phyloP scores from a whole-genome alignment of 2,329 filamentous ascomycete species.

The Salinomyces thailandicus region DNA sequence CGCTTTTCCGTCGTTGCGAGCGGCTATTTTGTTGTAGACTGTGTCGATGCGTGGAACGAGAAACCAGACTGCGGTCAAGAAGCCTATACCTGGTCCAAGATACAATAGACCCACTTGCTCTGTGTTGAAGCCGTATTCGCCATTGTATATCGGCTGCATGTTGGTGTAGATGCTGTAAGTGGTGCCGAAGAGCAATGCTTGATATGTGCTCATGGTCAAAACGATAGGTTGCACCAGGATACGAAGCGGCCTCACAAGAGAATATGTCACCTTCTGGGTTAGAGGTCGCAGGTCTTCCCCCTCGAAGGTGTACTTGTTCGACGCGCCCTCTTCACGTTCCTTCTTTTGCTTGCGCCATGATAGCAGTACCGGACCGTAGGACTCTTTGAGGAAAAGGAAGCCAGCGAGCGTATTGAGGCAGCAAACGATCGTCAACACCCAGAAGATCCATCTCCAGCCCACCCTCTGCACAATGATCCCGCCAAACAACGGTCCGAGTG shows the following conservation, averaged over 20 bases:
- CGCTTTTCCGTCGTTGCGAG: conserved; percentile 30
- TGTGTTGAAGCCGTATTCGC: conserved; percentile 35
- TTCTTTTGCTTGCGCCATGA: conserved; percentile 25
- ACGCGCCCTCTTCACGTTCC: conserved; percentile 27
- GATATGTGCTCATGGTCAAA: conserved; percentile 36
- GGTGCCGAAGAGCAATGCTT: conserved; percentile 38
- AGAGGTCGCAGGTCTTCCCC: conserved; percentile 34
- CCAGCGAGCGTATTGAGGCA: conserved; percentile 32
- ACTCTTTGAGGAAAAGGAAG: conserved; percentile 36
- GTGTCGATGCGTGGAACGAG: conserved; percentile 38
- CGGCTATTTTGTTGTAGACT: conserved; percentile 36
- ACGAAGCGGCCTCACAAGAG: conserved; percentile 31
- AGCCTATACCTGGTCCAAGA: conserved; percentile 35
- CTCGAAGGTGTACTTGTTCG: conserved; percentile 32
- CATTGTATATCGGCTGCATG: conserved; percentile 37
- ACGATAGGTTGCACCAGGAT: conserved; percentile 39
- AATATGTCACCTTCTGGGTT: conserved; percentile 26
- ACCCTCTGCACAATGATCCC: conserved; percentile 36
- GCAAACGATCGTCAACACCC: conserved; percentile 36
- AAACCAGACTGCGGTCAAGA: conserved; percentile 36
- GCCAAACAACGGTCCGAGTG: conserved; percentile 34
- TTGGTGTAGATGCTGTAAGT: conserved; percentile 41
- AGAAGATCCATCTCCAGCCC: conserved; percentile 41
- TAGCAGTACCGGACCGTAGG: conserved; percentile 35
- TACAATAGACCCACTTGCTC: conserved; percentile 38